Conservation (phyloP, 1,284 basidiomycete species). For the Tranzscheliella williamsii region DNA sequence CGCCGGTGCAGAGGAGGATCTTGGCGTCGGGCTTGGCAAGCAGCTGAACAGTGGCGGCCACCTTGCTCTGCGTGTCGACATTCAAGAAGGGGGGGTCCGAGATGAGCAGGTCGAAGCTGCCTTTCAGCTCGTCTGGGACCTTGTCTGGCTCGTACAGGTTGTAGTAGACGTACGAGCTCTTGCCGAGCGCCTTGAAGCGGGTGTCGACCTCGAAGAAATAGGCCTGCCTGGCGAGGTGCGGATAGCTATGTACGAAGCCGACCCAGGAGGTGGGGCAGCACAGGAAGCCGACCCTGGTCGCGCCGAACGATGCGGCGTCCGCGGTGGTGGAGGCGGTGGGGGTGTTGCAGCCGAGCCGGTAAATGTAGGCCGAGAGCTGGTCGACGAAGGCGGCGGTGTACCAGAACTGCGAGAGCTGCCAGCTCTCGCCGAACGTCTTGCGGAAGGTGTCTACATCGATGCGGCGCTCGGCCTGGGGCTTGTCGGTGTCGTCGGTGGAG, state of each 20-base stretch:
- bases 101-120: conserved; percentile 53
- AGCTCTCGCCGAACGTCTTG: conserved; percentile 51
- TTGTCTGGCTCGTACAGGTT: conserved; percentile 54
- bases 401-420: conserved; percentile 40
- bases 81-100: conserved; percentile 58
- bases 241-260: conserved; percentile 53
- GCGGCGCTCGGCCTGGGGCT: conserved; percentile 3
- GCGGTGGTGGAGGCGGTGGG: neutral
- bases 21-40: conserved; percentile 9
- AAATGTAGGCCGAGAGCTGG: conserved; percentile 22
- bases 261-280: conserved; percentile 61
- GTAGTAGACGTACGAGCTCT: conserved; percentile 53
- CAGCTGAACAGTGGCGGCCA: conserved; percentile 13
- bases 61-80: conserved; percentile 30
- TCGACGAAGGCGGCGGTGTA: conserved; percentile 24
- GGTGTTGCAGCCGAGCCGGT: conserved; percentile 2
- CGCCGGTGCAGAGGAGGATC: conserved; percentile 24
- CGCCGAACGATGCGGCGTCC: conserved; percentile 1
- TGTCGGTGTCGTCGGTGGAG: conserved; percentile 8
- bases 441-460: conserved; percentile 43
- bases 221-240: conserved; percentile 23
- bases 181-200: conserved; percentile 51
- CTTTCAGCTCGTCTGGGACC: conserved; percentile 34
- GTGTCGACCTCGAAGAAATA: conserved; percentile 58
- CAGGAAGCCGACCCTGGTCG: conserved; percentile 52